Evolutionary conservation across 2,329 filamentous ascomycete species (phyloP).

Genomic region (Beauveria asiatica): DNA sequence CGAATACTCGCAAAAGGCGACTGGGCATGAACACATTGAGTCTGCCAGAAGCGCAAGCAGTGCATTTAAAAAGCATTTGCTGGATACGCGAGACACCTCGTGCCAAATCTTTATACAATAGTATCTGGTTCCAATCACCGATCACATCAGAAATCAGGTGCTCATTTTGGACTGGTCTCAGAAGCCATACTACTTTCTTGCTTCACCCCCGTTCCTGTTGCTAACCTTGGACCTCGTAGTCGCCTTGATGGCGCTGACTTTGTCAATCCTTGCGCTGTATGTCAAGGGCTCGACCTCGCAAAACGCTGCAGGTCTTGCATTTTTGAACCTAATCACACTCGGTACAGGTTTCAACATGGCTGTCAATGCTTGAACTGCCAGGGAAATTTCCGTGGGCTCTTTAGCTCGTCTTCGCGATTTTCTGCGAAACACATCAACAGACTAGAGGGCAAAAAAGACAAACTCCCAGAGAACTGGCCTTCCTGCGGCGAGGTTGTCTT

Average conservation of each 20-base stretch:
- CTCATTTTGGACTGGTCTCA: slow-evolving; percentile 1
- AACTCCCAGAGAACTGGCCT: background rate
- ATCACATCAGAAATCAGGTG: too few species aligned
- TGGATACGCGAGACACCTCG: too few species aligned
- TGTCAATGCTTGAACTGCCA: background rate
- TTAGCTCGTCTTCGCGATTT: background rate
- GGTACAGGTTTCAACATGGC: background rate
- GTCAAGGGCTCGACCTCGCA: background rate
- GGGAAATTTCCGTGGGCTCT: background rate
- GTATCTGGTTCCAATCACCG: too few species aligned
- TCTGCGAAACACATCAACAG: background rate
- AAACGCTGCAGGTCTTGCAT: background rate
- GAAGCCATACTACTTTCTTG: background rate
- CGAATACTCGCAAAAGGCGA: background rate
- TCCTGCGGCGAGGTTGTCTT: background rate
- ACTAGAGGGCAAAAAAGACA: background rate
- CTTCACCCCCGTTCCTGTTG: background rate
- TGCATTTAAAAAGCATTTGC: too few species aligned
- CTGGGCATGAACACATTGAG: background rate
- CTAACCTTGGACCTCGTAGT: background rate
- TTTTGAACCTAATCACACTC: background rate
- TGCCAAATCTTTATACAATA: too few species aligned
- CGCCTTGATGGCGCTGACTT: background rate
- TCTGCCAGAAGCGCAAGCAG: too few species aligned
- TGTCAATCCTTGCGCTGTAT: background rate